Conservation (phyloP, 1,284 basidiomycete genomes). For the Thecaphora frezii region DNA sequence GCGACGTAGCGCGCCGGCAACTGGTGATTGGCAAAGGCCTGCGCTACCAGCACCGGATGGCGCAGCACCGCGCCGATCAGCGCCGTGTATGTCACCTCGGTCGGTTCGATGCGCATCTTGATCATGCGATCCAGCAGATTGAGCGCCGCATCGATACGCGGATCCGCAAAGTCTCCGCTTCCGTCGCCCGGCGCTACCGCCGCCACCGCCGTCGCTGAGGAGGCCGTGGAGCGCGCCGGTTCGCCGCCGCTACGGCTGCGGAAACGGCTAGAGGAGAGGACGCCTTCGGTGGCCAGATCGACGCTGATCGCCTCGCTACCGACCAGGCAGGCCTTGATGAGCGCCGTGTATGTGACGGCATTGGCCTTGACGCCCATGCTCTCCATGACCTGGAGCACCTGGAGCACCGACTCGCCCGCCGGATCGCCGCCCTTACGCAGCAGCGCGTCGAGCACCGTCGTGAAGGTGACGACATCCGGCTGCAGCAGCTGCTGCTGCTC, state of each 20-base stretch:
- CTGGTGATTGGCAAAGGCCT: slow-evolving; percentile 7
- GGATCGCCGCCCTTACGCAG: slow-evolving; percentile 33
- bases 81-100: slow-evolving; percentile 41
- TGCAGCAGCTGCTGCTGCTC: slow-evolving; percentile 18
- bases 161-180: slow-evolving; percentile 7
- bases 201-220: neutral
- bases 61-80: slow-evolving; percentile 32
- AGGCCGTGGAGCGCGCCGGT: too few species aligned
- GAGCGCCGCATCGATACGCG: slow-evolving; percentile 36
- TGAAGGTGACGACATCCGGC: slow-evolving; percentile 51
- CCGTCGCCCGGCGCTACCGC: neutral
- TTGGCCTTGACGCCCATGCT: slow-evolving; percentile 38
- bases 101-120: slow-evolving; percentile 32
- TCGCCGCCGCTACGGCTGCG: too few species aligned
- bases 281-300: slow-evolving; percentile 11
- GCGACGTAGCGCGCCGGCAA: slow-evolving; percentile 11
- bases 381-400: slow-evolving; percentile 42
- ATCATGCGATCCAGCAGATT: slow-evolving; percentile 45
- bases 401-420: slow-evolving; percentile 20
- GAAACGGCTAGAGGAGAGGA: neutral
- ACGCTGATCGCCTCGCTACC: slow-evolving; percentile 22
- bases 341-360: slow-evolving; percentile 44
- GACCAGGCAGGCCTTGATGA: slow-evolving; percentile 49
- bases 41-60: slow-evolving; percentile 16
- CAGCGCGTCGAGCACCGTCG: slow-evolving; percentile 48